Conservation (phyloP, 306 rosid species). For the Gastrolobium villosum region DNA sequence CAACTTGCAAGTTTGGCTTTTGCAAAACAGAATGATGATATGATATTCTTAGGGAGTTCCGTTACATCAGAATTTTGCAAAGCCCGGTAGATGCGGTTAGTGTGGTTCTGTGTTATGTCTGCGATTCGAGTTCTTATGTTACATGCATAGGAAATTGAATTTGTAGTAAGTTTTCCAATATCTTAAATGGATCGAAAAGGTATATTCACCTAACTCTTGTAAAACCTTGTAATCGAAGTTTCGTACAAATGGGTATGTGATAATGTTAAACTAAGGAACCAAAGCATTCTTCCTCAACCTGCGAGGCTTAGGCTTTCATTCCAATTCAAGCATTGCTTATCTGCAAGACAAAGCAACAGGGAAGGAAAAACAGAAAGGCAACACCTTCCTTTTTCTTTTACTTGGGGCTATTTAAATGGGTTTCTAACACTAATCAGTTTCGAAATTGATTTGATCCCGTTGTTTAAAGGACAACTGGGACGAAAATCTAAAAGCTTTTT, state of each 20-base stretch:
- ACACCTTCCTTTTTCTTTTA: neutral
- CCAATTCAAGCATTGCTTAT: constrained; percentile 83
- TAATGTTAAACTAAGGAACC: constrained; percentile 45
- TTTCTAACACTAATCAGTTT: constrained; percentile 41
- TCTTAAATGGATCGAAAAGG: constrained; percentile 33
- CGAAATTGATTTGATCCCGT: constrained; percentile 45
- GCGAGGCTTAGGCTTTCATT: constrained; percentile 67
- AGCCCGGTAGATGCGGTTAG: neutral
- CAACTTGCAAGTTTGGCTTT: neutral
- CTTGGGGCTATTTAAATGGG: constrained; percentile 26
- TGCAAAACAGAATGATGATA: constrained; percentile 1
- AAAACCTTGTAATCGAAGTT: constrained; percentile 56
- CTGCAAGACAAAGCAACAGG: constrained; percentile 77
- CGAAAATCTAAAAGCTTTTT: constrained; percentile 41
- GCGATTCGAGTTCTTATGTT: neutral
- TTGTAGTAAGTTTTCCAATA: neutral
- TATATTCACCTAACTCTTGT: constrained; percentile 51
- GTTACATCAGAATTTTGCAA: constrained; percentile 1
- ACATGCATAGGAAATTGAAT: neutral
- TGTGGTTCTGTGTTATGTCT: constrained; percentile 11
- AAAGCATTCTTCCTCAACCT: constrained; percentile 43
- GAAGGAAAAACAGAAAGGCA: constrained; percentile 11
- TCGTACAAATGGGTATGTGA: constrained; percentile 23
- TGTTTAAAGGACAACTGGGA: constrained; percentile 46
- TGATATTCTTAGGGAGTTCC: neutral